Evolutionary conservation across 1,139 yeast species (phyloP), one percentile per base, ranked within the genome.

Genomic region (Saccharomyces hybrid): DNA sequence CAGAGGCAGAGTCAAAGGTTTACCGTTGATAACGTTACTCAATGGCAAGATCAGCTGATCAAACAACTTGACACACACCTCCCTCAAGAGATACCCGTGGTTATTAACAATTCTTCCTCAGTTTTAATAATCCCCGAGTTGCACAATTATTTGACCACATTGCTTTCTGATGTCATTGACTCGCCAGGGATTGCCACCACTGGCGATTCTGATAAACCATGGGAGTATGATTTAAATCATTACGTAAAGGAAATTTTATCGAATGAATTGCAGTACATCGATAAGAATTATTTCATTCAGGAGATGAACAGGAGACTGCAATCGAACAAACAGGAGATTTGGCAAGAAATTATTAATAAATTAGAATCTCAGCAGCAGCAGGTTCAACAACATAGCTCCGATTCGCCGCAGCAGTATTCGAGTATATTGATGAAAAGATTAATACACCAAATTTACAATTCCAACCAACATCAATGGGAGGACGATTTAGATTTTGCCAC

Each of bases 401-500:
- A 20, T 20, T 20, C 23, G 4, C 23, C 23, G 23, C 23, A 20
- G 23, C 23, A 20, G 23, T 20, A 20, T 20, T 64, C 70, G 6
- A 60, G 61, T 5, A 59, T 64, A 5, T 53, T 66, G 16, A 56
- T 67, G 49, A 65, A 61, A 50, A 65, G 61, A 53, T 53, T 66
- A 47, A 60, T 67, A 13, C 60, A 63, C 47, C 60, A 62, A 41
- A 65, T 68, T 14, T 67, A 68, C 57, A 65, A 68, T 52, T 55
- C 64, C 3, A 66, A 68, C 47, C 64, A 61, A 38, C 66, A 65
- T 46, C 70, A 66, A 55, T 64, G 69, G 69, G 68, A 67, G 47
- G 61, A 64, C 41, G 70, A 68, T 55, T 51, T 68, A 44, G 68
- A 68, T 57, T 67, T 65, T 50, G 69, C 69, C 27, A 66, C 70